Percentiles rank a stretch among this genome's conserved stretches.
Evolutionary conservation across 495 filamentous ascomycete species (phyloP).

Genomic region (Pyrenula aspistea): DNA sequence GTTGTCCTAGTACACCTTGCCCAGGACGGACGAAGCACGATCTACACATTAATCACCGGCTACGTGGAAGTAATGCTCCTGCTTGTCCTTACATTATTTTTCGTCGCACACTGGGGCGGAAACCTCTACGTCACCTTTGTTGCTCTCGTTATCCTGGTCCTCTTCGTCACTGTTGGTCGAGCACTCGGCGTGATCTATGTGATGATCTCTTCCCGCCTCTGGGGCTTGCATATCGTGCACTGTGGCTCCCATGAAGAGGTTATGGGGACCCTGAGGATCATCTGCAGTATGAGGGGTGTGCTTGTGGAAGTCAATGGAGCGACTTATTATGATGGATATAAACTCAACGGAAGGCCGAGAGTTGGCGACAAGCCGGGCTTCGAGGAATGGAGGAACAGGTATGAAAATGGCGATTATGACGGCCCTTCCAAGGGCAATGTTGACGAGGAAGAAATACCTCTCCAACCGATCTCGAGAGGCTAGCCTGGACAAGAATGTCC

Average conservation of each 20-base stretch:
- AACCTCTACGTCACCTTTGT: slow-evolving; percentile 8
- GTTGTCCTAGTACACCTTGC: slow-evolving; percentile 11
- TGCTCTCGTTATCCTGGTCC: slow-evolving; percentile 6
- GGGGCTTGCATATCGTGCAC: slow-evolving; percentile 7
- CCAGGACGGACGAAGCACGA: slow-evolving; percentile 2
- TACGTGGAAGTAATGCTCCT: slow-evolving; percentile 8
- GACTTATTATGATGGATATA: slow-evolving; percentile 1
- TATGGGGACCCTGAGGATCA: slow-evolving; percentile 3
- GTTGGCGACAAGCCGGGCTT: no score
- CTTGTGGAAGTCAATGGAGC: slow-evolving; percentile 9
- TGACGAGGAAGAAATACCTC: neutral
- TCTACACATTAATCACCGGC: slow-evolving; percentile 10
- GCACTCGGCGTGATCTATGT: slow-evolving; percentile 9
- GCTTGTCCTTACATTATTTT: slow-evolving; percentile 12
- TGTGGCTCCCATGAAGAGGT: slow-evolving; percentile 5
- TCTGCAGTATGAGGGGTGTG: slow-evolving; percentile 11
- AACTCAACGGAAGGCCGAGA: neutral
- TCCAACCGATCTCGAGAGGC: neutral
- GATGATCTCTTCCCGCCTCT: slow-evolving; percentile 3
- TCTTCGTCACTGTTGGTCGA: slow-evolving; percentile 9
- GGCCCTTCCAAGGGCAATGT: neutral
- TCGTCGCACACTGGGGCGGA: slow-evolving; percentile 12
- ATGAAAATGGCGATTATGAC: neutral
- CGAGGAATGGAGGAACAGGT: neutral
- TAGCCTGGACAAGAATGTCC: neutral